phyloP scores from a whole-genome alignment of 768 basidiomycete species.

The Phallus indusiatus region DNA sequence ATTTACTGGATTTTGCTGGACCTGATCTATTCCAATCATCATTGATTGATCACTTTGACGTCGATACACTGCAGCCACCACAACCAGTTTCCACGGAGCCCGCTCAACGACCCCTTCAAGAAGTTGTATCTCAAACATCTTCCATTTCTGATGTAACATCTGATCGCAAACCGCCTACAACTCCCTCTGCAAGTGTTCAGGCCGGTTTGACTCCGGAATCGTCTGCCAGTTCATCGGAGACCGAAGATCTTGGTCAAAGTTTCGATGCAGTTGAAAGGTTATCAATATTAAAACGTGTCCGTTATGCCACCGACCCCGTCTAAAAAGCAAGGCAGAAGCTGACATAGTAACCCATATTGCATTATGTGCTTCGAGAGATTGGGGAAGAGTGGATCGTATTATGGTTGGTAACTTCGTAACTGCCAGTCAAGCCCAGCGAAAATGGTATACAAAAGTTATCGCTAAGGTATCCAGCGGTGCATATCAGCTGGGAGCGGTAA shows the following conservation, averaged over 20 bases:
- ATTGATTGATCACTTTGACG: slow-evolving; percentile 11
- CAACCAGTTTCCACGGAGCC: slow-evolving; percentile 34
- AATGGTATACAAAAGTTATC: slow-evolving; percentile 91
- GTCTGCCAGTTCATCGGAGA: slow-evolving; percentile 18
- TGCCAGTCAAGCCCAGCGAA: slow-evolving; percentile 88
- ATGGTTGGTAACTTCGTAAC: slow-evolving; percentile 94
- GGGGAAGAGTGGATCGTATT: slow-evolving; percentile 81
- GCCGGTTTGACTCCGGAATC: neutral
- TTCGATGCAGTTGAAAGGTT: slow-evolving; percentile 57
- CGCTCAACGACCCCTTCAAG: slow-evolving; percentile 33
- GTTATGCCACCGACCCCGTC: slow-evolving; percentile 78
- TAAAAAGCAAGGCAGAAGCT: slow-evolving; percentile 81
- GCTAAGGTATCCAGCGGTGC: slow-evolving; percentile 78
- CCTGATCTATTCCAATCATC: neutral
- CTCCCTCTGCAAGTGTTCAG: neutral
- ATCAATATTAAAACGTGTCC: slow-evolving; percentile 96
- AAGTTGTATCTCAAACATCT: slow-evolving; percentile 30
- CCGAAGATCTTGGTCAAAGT: slow-evolving; percentile 17
- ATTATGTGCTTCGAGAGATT: slow-evolving; percentile 89
- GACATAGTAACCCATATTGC: slow-evolving; percentile 98
- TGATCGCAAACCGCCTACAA: slow-evolving; percentile 5
- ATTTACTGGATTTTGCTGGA: slow-evolving; percentile 2
- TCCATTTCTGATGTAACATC: slow-evolving; percentile 18
- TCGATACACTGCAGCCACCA: slow-evolving; percentile 12
- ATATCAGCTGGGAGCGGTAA: slow-evolving; percentile 82